Evolutionary conservation across 2,329 filamentous ascomycete genomes (phyloP).

Genomic region (Curvularia verruculosa): DNA sequence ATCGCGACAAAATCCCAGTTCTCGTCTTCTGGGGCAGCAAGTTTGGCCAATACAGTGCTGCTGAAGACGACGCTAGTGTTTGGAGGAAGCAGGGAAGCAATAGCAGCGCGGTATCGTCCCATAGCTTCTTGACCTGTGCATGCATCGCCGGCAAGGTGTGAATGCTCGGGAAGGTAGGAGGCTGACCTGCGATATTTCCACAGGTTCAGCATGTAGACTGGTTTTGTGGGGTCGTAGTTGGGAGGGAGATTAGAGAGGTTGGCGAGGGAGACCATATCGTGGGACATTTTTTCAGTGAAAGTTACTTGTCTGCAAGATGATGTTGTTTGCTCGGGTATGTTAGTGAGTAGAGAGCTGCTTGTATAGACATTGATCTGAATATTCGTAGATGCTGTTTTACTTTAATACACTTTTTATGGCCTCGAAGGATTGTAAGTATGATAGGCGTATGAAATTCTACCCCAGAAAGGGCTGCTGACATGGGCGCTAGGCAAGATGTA

Average conservation of each 20-base stretch:
- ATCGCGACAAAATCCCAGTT: not conserved
- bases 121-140: slow-evolving; percentile 24
- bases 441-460: not conserved
- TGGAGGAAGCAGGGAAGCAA: slow-evolving; percentile 13
- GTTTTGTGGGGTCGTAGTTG: slow-evolving; percentile 16
- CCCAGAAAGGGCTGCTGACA: slow-evolving; percentile 2
- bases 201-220: slow-evolving; percentile 31
- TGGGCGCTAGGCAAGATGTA: not conserved
- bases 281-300: not conserved
- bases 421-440: not conserved
- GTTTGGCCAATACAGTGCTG: not conserved
- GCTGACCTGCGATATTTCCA: slow-evolving; percentile 7
- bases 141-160: not conserved
- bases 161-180: slow-evolving; percentile 14
- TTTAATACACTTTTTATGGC: not conserved
- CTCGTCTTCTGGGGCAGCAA: not conserved
- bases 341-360: not conserved
- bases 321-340: not conserved
- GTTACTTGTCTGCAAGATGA: not conserved
- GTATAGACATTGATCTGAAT: too few species aligned
- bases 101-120: slow-evolving; percentile 14
- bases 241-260: not conserved
- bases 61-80: slow-evolving; percentile 8
- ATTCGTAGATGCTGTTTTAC: too few species aligned
- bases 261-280: not conserved